A percentile compares a stretch with the other conserved stretches of the same genome.
Evolutionary conservation across 2,329 filamentous ascomycete species (phyloP).

Genomic region (Seiridium cupressi): DNA sequence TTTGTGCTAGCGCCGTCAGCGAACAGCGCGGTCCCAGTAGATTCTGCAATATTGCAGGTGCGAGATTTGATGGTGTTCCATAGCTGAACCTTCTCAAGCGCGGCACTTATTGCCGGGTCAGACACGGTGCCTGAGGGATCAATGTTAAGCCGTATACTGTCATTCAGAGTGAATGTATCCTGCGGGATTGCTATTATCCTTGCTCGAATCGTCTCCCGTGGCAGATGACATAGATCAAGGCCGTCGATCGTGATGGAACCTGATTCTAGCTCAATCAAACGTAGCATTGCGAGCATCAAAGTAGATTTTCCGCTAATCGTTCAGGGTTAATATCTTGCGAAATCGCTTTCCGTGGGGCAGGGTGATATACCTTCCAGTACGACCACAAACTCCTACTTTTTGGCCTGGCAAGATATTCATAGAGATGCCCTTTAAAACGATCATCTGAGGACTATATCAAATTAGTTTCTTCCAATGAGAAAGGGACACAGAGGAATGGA

Average conservation of each 20-base stretch:
- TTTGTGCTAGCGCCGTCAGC: not conserved
- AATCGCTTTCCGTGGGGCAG: not conserved
- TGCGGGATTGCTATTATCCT: conserved; percentile 3
- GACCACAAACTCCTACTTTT: conserved; percentile 7
- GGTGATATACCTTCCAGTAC: not conserved
- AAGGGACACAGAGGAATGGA: not conserved
- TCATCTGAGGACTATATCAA: not conserved
- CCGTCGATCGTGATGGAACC: conserved; percentile 6
- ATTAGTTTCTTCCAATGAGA: not conserved
- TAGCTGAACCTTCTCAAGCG: conserved; percentile 4
- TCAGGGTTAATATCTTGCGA: not conserved
- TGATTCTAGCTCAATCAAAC: conserved; percentile 1
- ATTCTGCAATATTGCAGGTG: not conserved
- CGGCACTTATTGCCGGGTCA: not conserved
- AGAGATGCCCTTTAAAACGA: not conserved
- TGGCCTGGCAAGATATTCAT: conserved; percentile 4
- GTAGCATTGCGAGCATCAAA: not conserved
- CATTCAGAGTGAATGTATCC: conserved; percentile 4
- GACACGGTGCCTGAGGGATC: conserved; percentile 2
- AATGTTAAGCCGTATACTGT: conserved; percentile 3
- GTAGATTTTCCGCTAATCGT: conserved; percentile 2
- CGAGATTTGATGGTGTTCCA: conserved; percentile 6
- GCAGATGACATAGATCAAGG: not conserved
- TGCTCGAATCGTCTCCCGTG: not conserved
- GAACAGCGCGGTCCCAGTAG: not conserved